Conservation (phyloP, 805 yeast genomes). For the Komagataella phaffii region DNA sequence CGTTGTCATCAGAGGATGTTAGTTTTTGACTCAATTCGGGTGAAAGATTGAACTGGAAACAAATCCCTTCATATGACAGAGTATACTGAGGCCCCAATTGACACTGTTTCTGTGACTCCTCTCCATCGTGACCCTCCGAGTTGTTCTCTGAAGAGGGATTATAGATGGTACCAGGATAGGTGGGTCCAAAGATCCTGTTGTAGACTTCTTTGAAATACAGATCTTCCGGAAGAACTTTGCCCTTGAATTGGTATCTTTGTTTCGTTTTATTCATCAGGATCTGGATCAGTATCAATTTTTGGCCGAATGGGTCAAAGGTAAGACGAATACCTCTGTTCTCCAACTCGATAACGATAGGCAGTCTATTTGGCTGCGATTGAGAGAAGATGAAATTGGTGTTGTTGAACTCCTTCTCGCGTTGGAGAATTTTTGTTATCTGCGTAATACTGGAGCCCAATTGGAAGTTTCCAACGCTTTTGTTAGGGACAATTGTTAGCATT, state of each 20-base stretch:
- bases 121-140: background rate
- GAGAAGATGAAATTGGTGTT: slow-evolving; percentile 12
- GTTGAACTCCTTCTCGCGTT: slow-evolving; percentile 3
- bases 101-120: background rate
- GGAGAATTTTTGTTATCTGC: background rate
- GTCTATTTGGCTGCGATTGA: slow-evolving; percentile 2
- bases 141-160: slow-evolving; percentile 6
- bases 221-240: background rate
- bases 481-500: slow-evolving; percentile 10
- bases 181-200: slow-evolving; percentile 48
- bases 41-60: slow-evolving; percentile 29
- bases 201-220: slow-evolving; percentile 29
- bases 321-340: slow-evolving; percentile 10
- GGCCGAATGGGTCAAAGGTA: slow-evolving; percentile 13
- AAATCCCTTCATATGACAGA: slow-evolving; percentile 42
- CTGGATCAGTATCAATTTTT: slow-evolving; percentile 14
- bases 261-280: slow-evolving; percentile 1
- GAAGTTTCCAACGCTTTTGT: slow-evolving; percentile 3
- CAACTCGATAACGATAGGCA: slow-evolving; percentile 10
- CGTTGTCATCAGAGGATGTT: background rate
- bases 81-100: slow-evolving; percentile 15
- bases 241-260: background rate
- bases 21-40: slow-evolving; percentile 5
- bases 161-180: slow-evolving; percentile 36
- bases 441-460: background rate